A percentile compares a stretch with the other conserved stretches of the same genome.
These are phyloP conservation scores for Melocanna baccifera DNA, from an alignment of 176 grass and related monocot species.

Conservation along the genomic window DNA sequence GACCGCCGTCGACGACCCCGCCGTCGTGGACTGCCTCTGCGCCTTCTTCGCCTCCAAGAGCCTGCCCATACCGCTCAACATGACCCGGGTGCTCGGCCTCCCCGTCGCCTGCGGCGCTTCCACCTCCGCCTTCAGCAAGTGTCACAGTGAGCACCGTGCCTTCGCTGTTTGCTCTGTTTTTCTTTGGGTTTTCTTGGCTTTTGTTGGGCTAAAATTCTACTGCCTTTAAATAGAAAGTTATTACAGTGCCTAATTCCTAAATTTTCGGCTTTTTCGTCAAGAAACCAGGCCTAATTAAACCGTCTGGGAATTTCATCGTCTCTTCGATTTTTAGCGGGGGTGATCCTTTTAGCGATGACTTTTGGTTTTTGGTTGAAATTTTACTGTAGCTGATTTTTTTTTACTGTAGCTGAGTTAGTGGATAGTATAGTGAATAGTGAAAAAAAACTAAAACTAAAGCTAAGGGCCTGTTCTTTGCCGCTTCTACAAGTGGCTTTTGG, in stretches of 20 bases:
- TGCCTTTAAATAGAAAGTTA: not conserved
- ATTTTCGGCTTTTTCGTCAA: not conserved
- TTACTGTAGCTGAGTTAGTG: too few species aligned
- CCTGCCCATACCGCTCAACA: slow-evolving; percentile 4
- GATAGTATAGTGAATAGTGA: too few species aligned
- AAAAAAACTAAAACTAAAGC: too few species aligned
- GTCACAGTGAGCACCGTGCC: slow-evolving; percentile 20
- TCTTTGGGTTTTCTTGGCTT: not conserved
- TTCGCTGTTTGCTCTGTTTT: not conserved
- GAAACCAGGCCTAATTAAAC: not conserved
- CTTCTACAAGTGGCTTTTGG: too few species aligned
- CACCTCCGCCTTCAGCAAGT: slow-evolving; percentile 25
- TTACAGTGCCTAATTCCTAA: not conserved
- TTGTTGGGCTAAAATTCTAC: not conserved
- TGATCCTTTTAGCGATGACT: too few species aligned
- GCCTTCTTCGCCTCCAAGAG: not conserved
- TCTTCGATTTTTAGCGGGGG: not conserved
- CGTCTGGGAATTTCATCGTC: not conserved
- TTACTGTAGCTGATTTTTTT: too few species aligned
- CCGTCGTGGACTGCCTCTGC: slow-evolving; percentile 45
- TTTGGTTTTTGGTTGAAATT: too few species aligned
- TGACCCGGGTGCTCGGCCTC: slow-evolving; percentile 28
- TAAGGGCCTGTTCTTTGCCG: too few species aligned
- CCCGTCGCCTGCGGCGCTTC: slow-evolving; percentile 33
- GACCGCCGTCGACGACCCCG: slow-evolving; percentile 15